These are phyloP conservation scores for Umbelopsis ramanniana DNA, from an alignment of 192 early-diverging fungal genomes.

Conservation along the genomic window DNA sequence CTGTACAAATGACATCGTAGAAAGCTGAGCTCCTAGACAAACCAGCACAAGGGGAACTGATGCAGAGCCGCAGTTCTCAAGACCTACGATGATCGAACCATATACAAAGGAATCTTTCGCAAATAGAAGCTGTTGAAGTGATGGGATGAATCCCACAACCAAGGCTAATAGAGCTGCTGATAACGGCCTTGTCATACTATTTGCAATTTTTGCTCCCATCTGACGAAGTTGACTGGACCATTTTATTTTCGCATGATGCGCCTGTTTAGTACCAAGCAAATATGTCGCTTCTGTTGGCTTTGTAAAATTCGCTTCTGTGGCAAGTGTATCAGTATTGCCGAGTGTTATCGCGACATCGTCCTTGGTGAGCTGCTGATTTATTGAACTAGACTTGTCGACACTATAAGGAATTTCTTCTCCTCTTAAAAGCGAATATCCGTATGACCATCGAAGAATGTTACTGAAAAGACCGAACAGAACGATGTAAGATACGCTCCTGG, in stretches of 20 bases:
- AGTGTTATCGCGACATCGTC: neutral
- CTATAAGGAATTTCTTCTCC: slow-evolving; percentile 22
- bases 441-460: slow-evolving; percentile 80
- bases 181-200: slow-evolving; percentile 66
- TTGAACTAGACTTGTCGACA: neutral
- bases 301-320: too few relatives aligned
- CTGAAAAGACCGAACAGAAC: slow-evolving; percentile 76
- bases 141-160: slow-evolving; percentile 62
- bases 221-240: neutral
- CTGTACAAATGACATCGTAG: neutral
- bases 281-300: neutral
- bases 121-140: slow-evolving; percentile 62
- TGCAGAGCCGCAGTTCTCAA: slow-evolving; percentile 75
- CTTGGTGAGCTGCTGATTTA: neutral
- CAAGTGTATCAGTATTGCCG: neutral
- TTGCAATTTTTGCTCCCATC: slow-evolving; percentile 16
- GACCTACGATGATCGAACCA: slow-evolving; percentile 60
- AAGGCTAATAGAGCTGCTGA: slow-evolving; percentile 68
- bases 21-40: slow-evolving; percentile 75
- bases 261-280: neutral
- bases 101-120: slow-evolving; percentile 55
- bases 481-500: slow-evolving; percentile 71
- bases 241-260: neutral
- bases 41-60: slow-evolving; percentile 81
- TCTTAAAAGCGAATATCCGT: slow-evolving; percentile 65